A percentile compares a stretch with the other conserved stretches of the same genome.
Conservation (phyloP, 192 early-diverging fungal species). For the Obelidium mucronatum region DNA sequence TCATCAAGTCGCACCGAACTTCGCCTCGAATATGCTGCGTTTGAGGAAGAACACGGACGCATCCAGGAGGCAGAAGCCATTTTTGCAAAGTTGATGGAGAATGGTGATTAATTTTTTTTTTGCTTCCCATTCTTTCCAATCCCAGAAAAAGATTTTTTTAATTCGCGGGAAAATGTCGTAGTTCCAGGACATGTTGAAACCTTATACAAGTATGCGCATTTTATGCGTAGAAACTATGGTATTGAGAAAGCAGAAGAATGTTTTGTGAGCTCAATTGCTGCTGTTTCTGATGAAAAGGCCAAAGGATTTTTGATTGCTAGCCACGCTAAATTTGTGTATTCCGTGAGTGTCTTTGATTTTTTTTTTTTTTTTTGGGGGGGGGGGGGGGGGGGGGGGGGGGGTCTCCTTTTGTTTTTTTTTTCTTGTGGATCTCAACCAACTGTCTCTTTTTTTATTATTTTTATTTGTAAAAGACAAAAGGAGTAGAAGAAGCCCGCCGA, state of each 20-base stretch:
- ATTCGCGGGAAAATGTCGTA: slow-evolving; percentile 28
- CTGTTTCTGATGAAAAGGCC: slow-evolving; percentile 52
- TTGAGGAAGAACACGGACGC: slow-evolving; percentile 68
- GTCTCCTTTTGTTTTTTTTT: too few relatives aligned
- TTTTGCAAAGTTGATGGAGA: slow-evolving; percentile 61
- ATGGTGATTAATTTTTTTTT: slow-evolving; percentile 47
- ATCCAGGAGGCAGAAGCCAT: slow-evolving; percentile 63
- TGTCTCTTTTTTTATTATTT: background rate
- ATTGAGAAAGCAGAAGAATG: slow-evolving; percentile 47
- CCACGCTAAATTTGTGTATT: slow-evolving; percentile 58
- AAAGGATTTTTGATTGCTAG: slow-evolving; percentile 62
- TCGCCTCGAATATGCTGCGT: slow-evolving; percentile 64
- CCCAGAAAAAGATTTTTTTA: too few relatives aligned
- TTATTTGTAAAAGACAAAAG: slow-evolving; percentile 5
- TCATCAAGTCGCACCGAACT: slow-evolving; percentile 54
- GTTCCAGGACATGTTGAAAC: slow-evolving; percentile 75
- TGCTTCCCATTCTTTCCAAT: background rate
- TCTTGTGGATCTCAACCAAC: too few relatives aligned
- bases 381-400: too few relatives aligned
- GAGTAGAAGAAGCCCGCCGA: slow-evolving; percentile 44
- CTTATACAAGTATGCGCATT: slow-evolving; percentile 66
- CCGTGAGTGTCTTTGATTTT: slow-evolving; percentile 44
- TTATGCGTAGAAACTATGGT: slow-evolving; percentile 65
- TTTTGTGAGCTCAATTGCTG: slow-evolving; percentile 49
- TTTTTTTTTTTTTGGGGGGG: too few relatives aligned